These are phyloP conservation scores for Metschnikowia dekortorum DNA, from an alignment of 805 yeast genomes.

Conservation along the genomic window DNA sequence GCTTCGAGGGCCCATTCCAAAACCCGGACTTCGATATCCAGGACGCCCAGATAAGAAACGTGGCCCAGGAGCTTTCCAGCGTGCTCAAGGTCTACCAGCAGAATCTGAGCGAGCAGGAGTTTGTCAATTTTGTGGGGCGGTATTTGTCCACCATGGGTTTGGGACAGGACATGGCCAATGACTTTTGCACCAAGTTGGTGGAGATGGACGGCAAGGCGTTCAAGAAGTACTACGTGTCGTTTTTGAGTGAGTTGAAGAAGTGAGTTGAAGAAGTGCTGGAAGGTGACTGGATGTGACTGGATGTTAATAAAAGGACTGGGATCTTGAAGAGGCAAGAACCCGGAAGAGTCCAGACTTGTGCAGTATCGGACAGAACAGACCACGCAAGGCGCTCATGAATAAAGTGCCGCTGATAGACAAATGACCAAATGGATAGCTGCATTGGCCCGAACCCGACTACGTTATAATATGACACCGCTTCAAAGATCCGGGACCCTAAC, in stretches of 20 bases:
- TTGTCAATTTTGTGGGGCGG: constrained; percentile 43
- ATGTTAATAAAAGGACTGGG: no score
- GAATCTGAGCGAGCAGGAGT: constrained; percentile 36
- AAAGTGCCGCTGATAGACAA: no score
- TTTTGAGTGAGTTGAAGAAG: constrained; percentile 32
- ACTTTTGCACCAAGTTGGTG: constrained; percentile 57
- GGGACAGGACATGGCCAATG: constrained; percentile 54
- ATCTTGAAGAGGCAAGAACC: background rate
- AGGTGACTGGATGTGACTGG: no score
- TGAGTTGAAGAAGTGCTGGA: background rate
- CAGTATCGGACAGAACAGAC: no score
- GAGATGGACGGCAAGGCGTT: constrained; percentile 57
- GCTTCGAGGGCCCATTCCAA: constrained; percentile 79
- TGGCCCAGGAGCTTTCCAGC: constrained; percentile 70
- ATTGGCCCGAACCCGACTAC: no score
- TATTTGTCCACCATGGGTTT: constrained; percentile 56
- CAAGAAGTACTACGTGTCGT: constrained; percentile 60
- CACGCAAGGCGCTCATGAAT: no score
- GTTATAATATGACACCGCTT: no score
- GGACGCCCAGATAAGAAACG: constrained; percentile 75
- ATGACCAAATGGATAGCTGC: no score
- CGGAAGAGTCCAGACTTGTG: background rate
- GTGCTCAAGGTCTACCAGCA: constrained; percentile 54
- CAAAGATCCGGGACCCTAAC: no score
- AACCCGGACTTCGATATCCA: constrained; percentile 58